A percentile compares a stretch with the other conserved stretches of the same genome.
Evolutionary conservation across 1,284 basidiomycete genomes (phyloP).

Genomic region (Rhodotorula sp.): DNA sequence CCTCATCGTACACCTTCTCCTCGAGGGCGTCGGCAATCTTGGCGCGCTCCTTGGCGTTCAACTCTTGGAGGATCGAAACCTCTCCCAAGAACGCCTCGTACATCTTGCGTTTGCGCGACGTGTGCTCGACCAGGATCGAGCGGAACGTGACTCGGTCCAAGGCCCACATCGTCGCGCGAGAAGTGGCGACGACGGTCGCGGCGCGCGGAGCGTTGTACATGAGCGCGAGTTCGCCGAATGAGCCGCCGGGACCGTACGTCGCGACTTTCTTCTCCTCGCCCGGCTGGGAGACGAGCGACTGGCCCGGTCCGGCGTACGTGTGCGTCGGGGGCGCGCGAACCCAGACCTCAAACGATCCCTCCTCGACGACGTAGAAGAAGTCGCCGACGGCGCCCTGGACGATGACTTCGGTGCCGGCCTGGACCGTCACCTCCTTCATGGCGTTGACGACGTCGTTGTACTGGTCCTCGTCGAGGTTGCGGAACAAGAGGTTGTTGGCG

Average conservation of each 20-base stretch:
- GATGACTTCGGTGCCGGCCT: conserved; percentile 79
- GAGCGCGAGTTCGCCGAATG: conserved; percentile 93
- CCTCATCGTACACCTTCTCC: conserved; percentile 75
- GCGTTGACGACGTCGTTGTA: conserved; percentile 87
- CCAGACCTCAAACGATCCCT: conserved; percentile 82
- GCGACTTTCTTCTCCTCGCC: conserved; percentile 71
- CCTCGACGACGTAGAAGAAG: conserved; percentile 96
- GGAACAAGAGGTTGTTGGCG: conserved; percentile 87
- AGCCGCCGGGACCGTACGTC: conserved; percentile 78
- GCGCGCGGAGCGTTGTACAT: conserved; percentile 98
- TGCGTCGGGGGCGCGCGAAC: conserved; percentile 53
- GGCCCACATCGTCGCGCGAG: conserved; percentile 82
- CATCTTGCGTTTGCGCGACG: conserved; percentile 83
- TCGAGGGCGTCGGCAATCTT: conserved; percentile 96
- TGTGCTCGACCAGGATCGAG: conserved; percentile 80
- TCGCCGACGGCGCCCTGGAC: conserved; percentile 95
- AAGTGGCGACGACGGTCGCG: conserved; percentile 84
- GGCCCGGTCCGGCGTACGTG: conserved; percentile 41
- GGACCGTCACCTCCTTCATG: conserved; percentile 84
- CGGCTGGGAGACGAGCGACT: conserved; percentile 21
- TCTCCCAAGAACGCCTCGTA: conserved; percentile 92
- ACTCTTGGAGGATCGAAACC: conserved; percentile 82
- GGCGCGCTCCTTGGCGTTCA: conserved; percentile 83
- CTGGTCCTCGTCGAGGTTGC: conserved; percentile 95
- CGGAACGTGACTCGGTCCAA: conserved; percentile 97